phyloP scores from a whole-genome alignment of 208 protist genomes.

The Phytomonas sp. region DNA sequence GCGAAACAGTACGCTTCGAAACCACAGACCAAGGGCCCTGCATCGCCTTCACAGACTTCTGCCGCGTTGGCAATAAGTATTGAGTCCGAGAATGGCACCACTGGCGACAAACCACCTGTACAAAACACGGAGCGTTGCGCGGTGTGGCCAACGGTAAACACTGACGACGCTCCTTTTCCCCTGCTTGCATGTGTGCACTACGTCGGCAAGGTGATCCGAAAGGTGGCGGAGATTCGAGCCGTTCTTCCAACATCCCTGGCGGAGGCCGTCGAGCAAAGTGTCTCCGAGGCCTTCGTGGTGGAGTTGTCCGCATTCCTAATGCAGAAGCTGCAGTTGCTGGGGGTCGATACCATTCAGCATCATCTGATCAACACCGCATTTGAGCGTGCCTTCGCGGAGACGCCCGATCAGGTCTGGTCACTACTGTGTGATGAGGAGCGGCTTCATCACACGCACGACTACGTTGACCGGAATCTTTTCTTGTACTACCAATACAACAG shows the following conservation, averaged over 20 bases:
- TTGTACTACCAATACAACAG: constrained; percentile 69
- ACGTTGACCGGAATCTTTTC: constrained; percentile 59
- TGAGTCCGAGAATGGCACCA: background rate
- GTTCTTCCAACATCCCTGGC: constrained; percentile 42
- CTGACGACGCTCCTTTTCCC: constrained; percentile 27
- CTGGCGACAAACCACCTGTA: background rate
- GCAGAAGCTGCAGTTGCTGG: constrained; percentile 52
- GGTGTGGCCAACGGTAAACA: constrained; percentile 54
- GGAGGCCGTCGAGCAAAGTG: constrained; percentile 51
- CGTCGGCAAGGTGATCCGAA: constrained; percentile 62
- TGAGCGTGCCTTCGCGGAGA: constrained; percentile 55
- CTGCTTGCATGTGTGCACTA: constrained; percentile 70
- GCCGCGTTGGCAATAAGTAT: background rate
- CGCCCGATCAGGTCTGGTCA: constrained; percentile 39
- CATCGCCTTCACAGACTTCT: background rate
- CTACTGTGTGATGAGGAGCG: constrained; percentile 44
- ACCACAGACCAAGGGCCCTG: background rate
- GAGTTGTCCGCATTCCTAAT: constrained; percentile 68
- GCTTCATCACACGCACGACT: constrained; percentile 28
- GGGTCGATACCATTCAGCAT: constrained; percentile 40
- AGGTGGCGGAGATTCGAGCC: constrained; percentile 40
- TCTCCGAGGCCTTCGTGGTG: constrained; percentile 48
- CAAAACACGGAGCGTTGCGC: constrained; percentile 6
- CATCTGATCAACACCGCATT: constrained; percentile 54
- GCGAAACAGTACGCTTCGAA: background rate